Conservation (phyloP, 176 grass and related monocot species). For the Musa troglodytarum region DNA sequence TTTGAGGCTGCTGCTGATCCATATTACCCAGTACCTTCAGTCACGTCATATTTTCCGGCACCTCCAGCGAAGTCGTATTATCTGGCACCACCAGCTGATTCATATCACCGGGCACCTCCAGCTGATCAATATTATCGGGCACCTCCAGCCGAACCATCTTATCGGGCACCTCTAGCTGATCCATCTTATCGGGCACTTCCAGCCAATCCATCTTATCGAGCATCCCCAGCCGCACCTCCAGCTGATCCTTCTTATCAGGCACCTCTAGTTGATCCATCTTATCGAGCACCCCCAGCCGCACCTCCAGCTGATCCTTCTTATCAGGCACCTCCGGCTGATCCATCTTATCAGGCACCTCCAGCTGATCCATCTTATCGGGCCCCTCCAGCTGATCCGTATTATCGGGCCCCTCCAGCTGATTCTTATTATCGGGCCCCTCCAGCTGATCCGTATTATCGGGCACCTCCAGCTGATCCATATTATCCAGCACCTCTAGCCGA, state of each 20-base stretch:
- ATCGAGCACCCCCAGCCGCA: too few species aligned
- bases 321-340: too few species aligned
- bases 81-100: neutral
- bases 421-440: too few species aligned
- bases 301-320: too few species aligned
- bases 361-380: too few species aligned
- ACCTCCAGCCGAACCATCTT: neutral
- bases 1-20: slow-evolving; percentile 8
- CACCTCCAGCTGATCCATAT: neutral
- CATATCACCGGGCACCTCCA: neutral
- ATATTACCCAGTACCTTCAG: slow-evolving; percentile 15
- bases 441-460: too few species aligned
- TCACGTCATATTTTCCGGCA: neutral
- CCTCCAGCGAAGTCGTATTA: neutral
- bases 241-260: too few species aligned
- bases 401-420: too few species aligned
- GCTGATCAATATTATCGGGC: neutral
- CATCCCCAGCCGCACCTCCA: too few species aligned
- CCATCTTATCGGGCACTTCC: neutral
- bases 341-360: too few species aligned
- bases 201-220: neutral
- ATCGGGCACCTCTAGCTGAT: neutral
- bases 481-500: neutral
- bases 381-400: too few species aligned
- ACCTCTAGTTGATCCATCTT: too few species aligned